These are phyloP conservation scores for Russula olivacea DNA, from an alignment of 768 basidiomycete species.

Conservation along the genomic window DNA sequence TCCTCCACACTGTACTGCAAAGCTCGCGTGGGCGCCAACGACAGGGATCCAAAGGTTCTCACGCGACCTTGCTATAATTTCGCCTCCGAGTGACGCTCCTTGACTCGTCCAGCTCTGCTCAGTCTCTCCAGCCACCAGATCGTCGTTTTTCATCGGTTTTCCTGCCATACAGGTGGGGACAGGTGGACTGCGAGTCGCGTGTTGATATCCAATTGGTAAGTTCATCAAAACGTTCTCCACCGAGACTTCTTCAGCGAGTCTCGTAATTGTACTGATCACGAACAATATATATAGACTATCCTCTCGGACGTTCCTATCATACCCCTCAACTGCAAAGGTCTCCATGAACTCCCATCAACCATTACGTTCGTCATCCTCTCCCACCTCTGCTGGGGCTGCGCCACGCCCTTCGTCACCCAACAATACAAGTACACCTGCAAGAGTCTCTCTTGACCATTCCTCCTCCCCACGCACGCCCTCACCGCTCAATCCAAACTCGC, in stretches of 20 bases:
- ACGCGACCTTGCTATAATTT: neutral
- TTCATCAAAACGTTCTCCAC: neutral
- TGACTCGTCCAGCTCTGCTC: neutral
- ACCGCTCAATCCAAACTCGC: conserved; percentile 13
- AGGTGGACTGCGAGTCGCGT: neutral
- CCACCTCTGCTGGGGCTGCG: neutral
- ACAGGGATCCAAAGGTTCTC: neutral
- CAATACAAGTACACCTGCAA: neutral
- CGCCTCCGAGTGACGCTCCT: neutral
- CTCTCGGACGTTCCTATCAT: neutral
- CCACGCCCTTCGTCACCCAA: neutral
- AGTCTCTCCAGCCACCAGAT: neutral
- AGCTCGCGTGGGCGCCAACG: neutral
- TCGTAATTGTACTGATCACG: neutral
- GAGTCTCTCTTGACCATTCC: neutral
- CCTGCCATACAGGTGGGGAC: neutral
- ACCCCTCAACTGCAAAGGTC: neutral
- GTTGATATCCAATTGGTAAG: neutral
- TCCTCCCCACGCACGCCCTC: conserved; percentile 4
- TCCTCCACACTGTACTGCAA: neutral
- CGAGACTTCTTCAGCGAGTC: neutral
- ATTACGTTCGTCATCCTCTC: neutral
- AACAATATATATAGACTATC: neutral
- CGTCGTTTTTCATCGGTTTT: neutral
- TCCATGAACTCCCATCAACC: neutral